phyloP scores from a whole-genome alignment of 1,284 basidiomycete genomes.

The Malassezia pachydermatis region DNA sequence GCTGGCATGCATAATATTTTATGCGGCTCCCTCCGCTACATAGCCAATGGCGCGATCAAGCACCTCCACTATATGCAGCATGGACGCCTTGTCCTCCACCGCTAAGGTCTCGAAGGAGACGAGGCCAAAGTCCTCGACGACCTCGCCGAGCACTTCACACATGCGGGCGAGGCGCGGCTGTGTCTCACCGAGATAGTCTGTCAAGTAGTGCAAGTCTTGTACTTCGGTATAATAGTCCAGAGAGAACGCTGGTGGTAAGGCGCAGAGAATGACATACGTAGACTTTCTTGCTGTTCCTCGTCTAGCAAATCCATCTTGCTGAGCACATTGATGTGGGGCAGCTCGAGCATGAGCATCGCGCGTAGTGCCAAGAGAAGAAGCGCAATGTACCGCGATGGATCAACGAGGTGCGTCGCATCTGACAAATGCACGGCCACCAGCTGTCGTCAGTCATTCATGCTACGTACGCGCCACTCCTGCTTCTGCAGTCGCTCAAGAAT shows the following conservation, averaged over 20 bases:
- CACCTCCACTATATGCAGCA: constrained; percentile 37
- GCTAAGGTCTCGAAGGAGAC: constrained; percentile 95
- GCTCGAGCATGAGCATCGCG: constrained; percentile 94
- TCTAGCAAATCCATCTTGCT: constrained; percentile 82
- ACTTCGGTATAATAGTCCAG: constrained; percentile 97
- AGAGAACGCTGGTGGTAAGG: constrained; percentile 62
- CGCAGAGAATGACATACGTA: constrained; percentile 16
- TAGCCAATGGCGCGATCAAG: constrained; percentile 45
- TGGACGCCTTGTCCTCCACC: constrained; percentile 41
- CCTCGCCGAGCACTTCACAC: constrained; percentile 77
- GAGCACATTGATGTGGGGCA: constrained; percentile 93
- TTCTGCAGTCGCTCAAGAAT: constrained; percentile 66
- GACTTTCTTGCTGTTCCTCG: constrained; percentile 22
- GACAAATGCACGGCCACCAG: constrained; percentile 87
- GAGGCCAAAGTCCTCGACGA: constrained; percentile 87
- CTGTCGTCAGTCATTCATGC: constrained; percentile 50
- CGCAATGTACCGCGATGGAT: constrained; percentile 87
- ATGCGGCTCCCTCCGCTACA: constrained; percentile 12
- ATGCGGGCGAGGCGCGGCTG: constrained; percentile 49
- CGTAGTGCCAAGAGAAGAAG: constrained; percentile 80
- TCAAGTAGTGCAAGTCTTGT: constrained; percentile 82
- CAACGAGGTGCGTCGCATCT: constrained; percentile 92
- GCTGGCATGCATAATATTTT: constrained; percentile 1
- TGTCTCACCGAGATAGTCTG: constrained; percentile 50
- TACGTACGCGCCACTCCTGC: constrained; percentile 50